Base-by-base conservation (phyloP, 2,329 filamentous ascomycete genomes). In the Diaporthe ampelina region DNA sequence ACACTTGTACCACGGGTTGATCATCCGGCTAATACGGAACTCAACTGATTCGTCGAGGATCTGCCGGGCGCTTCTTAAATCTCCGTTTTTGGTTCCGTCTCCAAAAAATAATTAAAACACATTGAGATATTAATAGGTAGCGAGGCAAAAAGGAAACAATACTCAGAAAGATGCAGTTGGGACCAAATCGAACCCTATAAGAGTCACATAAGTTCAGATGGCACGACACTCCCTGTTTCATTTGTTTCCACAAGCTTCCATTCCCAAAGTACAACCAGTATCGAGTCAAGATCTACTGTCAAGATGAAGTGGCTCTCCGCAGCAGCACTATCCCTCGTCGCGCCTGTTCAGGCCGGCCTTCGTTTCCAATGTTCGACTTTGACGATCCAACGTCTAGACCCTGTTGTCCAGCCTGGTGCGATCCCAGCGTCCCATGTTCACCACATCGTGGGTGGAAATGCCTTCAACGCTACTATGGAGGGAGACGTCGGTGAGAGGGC, bases 351-450 rank as follows among this genome's bases (percentile, higher is more conserved):
- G 70, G 78, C 78, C 45, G 77, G 77, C 24, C 78, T 81, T 29
- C 80, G 80, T 8, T 81, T 81, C 73, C 77, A 79, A 65, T 81
- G 80, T 74, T 79, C 79, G 11, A 80, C 80, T 43, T 77, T 81
- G 3, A 77, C 78, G 57, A 77, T 81, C 50, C 75, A 78, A 15
- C 79, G 79, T 1, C 76, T 81, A 24, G 80, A 81, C 72, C 80
- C 80, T 7, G 68, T 79, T 69, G 78, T 79, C 43, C 73, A 79
- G 63, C 78, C 78, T 0, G 76, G 77, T 24, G 32, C 32, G n/a
- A 45, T 75, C 11, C 78, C 78, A 7, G 77, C 78, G 24, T 70
- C 75, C 5, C 77, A 79, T 56, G 70, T 78, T n/a, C 78, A 79
- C 70, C 78, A 78, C 70, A 77, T 79, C 40, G 76, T 78, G 19